Conservation (phyloP, 495 filamentous ascomycete genomes). For the Pseudotulostoma volvatum region DNA sequence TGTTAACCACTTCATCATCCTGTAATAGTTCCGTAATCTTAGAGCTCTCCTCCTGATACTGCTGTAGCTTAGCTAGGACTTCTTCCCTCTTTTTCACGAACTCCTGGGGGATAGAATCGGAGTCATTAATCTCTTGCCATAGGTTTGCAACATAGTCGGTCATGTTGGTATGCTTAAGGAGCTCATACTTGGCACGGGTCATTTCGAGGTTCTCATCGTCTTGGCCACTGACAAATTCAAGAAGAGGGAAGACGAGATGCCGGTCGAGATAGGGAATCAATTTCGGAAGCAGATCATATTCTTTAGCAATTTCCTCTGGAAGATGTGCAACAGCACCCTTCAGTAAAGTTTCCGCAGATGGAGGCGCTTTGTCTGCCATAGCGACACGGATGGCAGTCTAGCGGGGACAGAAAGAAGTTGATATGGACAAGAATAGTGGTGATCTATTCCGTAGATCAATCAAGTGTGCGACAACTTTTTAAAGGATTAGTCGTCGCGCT, state of each 20-base stretch:
- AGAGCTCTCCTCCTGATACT: slow-evolving; percentile 66
- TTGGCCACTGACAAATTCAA: slow-evolving; percentile 55
- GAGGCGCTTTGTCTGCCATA: slow-evolving; percentile 52
- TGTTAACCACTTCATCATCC: slow-evolving; percentile 71
- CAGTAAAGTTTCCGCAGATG: slow-evolving; percentile 37
- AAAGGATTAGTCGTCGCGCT: slow-evolving; percentile 22
- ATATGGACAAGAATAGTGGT: neutral
- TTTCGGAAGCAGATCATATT: slow-evolving; percentile 76
- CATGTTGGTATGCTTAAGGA: slow-evolving; percentile 95
- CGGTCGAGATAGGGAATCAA: slow-evolving; percentile 86
- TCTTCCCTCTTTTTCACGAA: slow-evolving; percentile 77
- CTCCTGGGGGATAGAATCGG: slow-evolving; percentile 63
- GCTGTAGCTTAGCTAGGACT: slow-evolving; percentile 63
- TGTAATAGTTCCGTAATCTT: slow-evolving; percentile 73
- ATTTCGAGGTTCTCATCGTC: slow-evolving; percentile 52
- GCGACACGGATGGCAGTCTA: slow-evolving; percentile 10
- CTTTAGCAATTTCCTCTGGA: slow-evolving; percentile 37
- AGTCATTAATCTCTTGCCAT: slow-evolving; percentile 69
- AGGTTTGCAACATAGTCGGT: slow-evolving; percentile 85
- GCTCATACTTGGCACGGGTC: slow-evolving; percentile 68
- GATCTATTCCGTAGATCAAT: no score
- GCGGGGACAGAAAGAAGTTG: slow-evolving; percentile 5
- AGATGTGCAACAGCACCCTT: slow-evolving; percentile 33
- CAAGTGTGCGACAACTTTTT: slow-evolving; percentile 20
- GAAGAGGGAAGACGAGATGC: slow-evolving; percentile 84